A percentile compares a stretch with the other conserved stretches of the same genome.
These are phyloP conservation scores for Fraxinus velutina DNA, from an alignment of 305 asterid species.

Conservation along the genomic window DNA sequence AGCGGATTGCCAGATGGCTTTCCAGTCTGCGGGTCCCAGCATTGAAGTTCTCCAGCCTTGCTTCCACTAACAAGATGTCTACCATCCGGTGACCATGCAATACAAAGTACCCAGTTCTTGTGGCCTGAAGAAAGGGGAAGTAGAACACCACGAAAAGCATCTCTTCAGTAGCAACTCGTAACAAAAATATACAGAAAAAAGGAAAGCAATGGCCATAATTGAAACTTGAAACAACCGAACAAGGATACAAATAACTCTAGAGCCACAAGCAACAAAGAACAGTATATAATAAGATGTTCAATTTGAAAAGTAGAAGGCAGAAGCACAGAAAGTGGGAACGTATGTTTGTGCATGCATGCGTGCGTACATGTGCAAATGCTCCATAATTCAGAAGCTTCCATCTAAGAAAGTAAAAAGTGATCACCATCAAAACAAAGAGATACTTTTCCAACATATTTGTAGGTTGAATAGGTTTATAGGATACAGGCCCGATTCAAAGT, in stretches of 20 bases:
- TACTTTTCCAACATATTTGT: not conserved
- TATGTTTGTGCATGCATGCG: not conserved
- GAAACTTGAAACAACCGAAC: not conserved
- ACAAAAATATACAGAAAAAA: not conserved
- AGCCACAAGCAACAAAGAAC: not conserved
- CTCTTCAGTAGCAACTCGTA: not conserved
- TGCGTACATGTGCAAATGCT: not conserved
- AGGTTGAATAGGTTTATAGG: not conserved
- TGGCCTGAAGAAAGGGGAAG: slow-evolving; percentile 49
- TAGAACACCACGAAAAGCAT: slow-evolving; percentile 10
- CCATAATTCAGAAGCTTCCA: not conserved
- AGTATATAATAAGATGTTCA: not conserved
- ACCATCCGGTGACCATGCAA: slow-evolving; percentile 98
- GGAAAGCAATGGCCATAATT: not conserved
- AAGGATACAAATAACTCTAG: not conserved
- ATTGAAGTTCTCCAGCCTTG: slow-evolving; percentile 79
- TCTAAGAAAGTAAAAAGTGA: not conserved
- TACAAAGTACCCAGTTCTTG: slow-evolving; percentile 91
- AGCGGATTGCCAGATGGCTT: slow-evolving; percentile 71
- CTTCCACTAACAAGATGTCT: slow-evolving; percentile 90
- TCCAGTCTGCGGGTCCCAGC: slow-evolving; percentile 91
- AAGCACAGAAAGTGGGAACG: not conserved
- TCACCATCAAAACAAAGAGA: not conserved
- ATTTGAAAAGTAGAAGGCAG: not conserved
- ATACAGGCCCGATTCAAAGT: not conserved